These are phyloP conservation scores for Candida hispaniensis DNA, from an alignment of 805 yeast species.

Conservation along the genomic window DNA sequence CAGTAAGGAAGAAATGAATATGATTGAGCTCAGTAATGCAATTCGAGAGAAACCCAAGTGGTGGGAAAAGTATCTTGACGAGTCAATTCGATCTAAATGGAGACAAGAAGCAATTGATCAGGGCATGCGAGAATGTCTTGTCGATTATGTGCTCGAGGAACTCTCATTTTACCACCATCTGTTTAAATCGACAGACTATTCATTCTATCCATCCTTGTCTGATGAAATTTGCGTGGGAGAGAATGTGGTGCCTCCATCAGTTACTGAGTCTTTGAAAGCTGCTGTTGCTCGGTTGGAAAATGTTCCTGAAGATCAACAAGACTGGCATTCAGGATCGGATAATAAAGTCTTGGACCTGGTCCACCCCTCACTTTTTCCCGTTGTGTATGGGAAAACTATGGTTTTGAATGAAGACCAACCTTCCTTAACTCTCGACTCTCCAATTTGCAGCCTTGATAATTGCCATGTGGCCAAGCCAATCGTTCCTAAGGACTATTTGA, in stretches of 20 bases:
- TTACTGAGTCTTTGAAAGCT: constrained; percentile 17
- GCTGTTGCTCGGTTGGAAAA: constrained; percentile 17
- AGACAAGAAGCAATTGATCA: constrained; percentile 21
- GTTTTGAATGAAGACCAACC: constrained; percentile 1
- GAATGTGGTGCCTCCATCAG: constrained; percentile 20
- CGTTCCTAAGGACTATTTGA: background rate
- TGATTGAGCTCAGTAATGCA: constrained; percentile 1
- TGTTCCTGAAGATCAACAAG: constrained; percentile 21
- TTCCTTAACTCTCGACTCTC: constrained; percentile 1
- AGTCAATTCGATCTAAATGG: constrained; percentile 26
- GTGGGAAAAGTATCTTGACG: constrained; percentile 25
- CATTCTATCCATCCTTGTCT: constrained; percentile 20
- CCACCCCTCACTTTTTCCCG: constrained; percentile 35
- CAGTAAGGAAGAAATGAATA: constrained; percentile 5
- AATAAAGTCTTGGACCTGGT: constrained; percentile 33
- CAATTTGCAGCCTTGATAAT: constrained; percentile 1
- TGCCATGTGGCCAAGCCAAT: constrained; percentile 1
- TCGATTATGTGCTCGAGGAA: constrained; percentile 28
- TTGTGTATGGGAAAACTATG: constrained; percentile 25
- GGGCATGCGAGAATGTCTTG: constrained; percentile 20
- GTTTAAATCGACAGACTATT: constrained; percentile 16
- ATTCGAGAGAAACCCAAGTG: constrained; percentile 28
- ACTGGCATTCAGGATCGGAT: constrained; percentile 33
- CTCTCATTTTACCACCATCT: constrained; percentile 26
- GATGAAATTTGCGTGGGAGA: constrained; percentile 25